Conservation (phyloP, 2,329 filamentous ascomycete species). For the Dactylellina drechsleri region DNA sequence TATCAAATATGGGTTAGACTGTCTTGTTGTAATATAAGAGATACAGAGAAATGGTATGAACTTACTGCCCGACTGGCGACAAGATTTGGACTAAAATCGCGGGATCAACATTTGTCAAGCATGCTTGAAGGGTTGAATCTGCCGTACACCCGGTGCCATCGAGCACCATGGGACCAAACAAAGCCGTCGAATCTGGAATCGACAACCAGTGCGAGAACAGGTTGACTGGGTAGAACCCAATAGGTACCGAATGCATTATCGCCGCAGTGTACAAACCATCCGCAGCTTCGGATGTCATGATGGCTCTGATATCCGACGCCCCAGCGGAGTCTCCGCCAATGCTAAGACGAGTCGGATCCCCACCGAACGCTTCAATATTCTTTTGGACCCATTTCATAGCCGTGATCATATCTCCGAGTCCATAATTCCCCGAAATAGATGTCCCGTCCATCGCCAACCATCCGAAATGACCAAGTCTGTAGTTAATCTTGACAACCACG, state of each 20-base stretch:
- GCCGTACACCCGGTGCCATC: constrained; percentile 27
- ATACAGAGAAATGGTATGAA: background rate
- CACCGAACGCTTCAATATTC: constrained; percentile 80
- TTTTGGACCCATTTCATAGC: constrained; percentile 69
- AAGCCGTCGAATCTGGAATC: constrained; percentile 25
- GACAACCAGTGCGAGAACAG: constrained; percentile 26
- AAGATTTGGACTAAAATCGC: constrained; percentile 9
- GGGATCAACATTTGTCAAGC: constrained; percentile 27
- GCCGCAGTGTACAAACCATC: constrained; percentile 9
- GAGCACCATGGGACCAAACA: constrained; percentile 20
- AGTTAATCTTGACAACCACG: constrained; percentile 62
- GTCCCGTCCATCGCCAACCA: constrained; percentile 60
- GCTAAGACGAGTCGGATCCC: constrained; percentile 80
- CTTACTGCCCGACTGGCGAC: constrained; percentile 7
- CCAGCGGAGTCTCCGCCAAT: constrained; percentile 76
- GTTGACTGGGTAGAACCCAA: constrained; percentile 29
- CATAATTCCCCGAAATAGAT: constrained; percentile 63
- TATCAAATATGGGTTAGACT: background rate
- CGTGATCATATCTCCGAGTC: constrained; percentile 66
- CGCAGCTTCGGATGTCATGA: constrained; percentile 33
- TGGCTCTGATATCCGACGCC: constrained; percentile 40
- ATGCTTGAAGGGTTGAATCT: background rate
- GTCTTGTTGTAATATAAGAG: background rate
- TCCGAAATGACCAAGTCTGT: constrained; percentile 56
- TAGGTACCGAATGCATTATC: constrained; percentile 34